Conservation (phyloP, 768 basidiomycete species). For the Psilocybe cubensis region DNA sequence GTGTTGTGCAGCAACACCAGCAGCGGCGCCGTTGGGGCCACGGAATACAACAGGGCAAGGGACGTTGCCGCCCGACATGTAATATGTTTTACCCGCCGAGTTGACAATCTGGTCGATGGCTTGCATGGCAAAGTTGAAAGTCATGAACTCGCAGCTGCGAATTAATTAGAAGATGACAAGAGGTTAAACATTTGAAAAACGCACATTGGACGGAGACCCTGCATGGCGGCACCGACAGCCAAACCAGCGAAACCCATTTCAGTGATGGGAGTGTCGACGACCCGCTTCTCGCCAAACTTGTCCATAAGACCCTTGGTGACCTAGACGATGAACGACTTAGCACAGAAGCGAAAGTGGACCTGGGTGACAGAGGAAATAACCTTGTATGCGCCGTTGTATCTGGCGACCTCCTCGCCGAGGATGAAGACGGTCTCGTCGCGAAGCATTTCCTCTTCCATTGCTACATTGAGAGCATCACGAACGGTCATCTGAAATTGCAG, state of each 20-base stretch:
- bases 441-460: slow-evolving; percentile 99
- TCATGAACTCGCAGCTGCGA: slow-evolving; percentile 97
- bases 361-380: slow-evolving; percentile 39
- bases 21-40: slow-evolving; percentile 97
- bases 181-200: slow-evolving; percentile 21
- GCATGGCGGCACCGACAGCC: slow-evolving; percentile 92
- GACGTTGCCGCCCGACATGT: slow-evolving; percentile 99
- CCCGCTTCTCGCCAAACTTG: slow-evolving; percentile 98
- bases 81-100: slow-evolving; percentile 99
- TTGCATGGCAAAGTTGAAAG: slow-evolving; percentile 99
- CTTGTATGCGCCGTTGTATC: slow-evolving; percentile 98
- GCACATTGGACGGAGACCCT: slow-evolving; percentile 92
- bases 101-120: slow-evolving; percentile 99
- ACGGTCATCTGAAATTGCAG: slow-evolving; percentile 80
- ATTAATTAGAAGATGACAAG: slow-evolving; percentile 11
- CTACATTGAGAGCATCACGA: slow-evolving; percentile 94
- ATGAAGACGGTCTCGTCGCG: slow-evolving; percentile 95
- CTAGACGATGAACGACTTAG: slow-evolving; percentile 41
- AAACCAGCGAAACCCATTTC: slow-evolving; percentile 99
- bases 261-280: slow-evolving; percentile 95
- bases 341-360: slow-evolving; percentile 2
- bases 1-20: slow-evolving; percentile 97
- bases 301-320: slow-evolving; percentile 98
- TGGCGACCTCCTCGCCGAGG: slow-evolving; percentile 96
- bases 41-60: slow-evolving; percentile 99